Base-by-base conservation (phyloP, 345 rosid genomes). In the Salix viminalis region DNA sequence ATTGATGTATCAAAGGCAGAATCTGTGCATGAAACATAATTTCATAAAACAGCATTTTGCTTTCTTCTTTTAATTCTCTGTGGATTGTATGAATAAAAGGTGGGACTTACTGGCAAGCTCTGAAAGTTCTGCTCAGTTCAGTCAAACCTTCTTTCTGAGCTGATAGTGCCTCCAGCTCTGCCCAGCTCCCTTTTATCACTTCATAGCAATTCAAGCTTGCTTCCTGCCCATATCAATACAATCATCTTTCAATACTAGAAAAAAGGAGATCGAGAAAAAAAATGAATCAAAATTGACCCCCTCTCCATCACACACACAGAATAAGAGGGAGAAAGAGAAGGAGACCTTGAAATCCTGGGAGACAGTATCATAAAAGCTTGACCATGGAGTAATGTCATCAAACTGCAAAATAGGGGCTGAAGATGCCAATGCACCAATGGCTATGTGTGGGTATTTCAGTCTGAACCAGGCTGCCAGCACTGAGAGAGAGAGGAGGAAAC, bases 391-490 rank as follows among this genome's bases (percentile, higher is more conserved):
- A 2, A 91, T 87, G 67, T 87, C 84, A 76, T 91, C 94, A 34
- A 93, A 91, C 75, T 91, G 90, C 61, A 93, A 69, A 72, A 93
- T 81, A 23, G 97, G 96, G 34, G 96, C 94, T 7, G 94, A 93
- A 48, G 97, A 91, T 67, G 96, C 94, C 80, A 91, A 75, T 28
- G 97, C 94, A 72, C 92, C 97, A n/a, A 91, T 74, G 21, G 94
- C 86, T 78, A 91, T 78, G 76, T 91, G 96, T 5, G 97, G 96
- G 75, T 93, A 90, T 79, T 93, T 93, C 64, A 93, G 80, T 75
- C 97, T 89, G 78, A 93, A 93, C 96, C 96, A 90, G 2, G 96
- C 89, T 41, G 96, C 97, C 75, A 93, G 77, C 97, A 90, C 97
- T 91, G 91, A 74, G 65, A 58, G 76, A 75, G 60, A 71, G 44